These are phyloP conservation scores for Naganishia sp. DNA, from an alignment of 1,284 basidiomycete species.

Conservation along the genomic window DNA sequence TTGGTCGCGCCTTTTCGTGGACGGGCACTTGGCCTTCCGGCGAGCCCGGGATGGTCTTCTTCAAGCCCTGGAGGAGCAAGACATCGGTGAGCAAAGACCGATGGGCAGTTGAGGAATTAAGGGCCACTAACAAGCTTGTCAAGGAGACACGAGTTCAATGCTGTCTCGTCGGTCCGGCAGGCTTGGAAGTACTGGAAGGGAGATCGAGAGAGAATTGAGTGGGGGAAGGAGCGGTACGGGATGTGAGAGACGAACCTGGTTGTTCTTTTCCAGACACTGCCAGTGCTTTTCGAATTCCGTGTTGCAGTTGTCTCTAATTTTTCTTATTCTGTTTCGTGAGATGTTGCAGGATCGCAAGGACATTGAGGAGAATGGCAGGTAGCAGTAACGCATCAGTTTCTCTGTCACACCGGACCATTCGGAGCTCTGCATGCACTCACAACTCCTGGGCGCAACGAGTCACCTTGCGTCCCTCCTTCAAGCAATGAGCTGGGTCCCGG, in stretches of 20 bases:
- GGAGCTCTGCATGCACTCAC: conserved; percentile 60
- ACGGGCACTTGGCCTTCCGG: conserved; percentile 81
- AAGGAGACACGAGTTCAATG: conserved; percentile 93
- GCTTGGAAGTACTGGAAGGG: conserved; percentile 74
- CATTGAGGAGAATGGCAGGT: too few relatives aligned
- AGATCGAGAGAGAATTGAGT: not conserved
- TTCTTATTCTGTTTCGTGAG: conserved; percentile 67
- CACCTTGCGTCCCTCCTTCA: conserved; percentile 93
- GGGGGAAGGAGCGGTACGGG: too few relatives aligned
- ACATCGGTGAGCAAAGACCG: conserved; percentile 14
- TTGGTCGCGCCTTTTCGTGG: conserved; percentile 84
- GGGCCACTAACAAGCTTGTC: conserved; percentile 76
- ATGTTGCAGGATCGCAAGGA: too few relatives aligned
- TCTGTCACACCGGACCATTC: not conserved
- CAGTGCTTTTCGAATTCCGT: conserved; percentile 90
- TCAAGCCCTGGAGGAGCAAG: conserved; percentile 67
- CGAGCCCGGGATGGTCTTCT: conserved; percentile 89
- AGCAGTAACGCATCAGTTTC: too few relatives aligned
- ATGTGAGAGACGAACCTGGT: conserved; percentile 68
- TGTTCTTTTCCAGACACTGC: conserved; percentile 91
- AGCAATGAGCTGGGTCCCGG: conserved; percentile 84
- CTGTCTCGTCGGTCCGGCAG: conserved; percentile 86
- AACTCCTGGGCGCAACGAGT: conserved; percentile 93
- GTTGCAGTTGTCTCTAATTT: conserved; percentile 90
- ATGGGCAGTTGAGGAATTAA: not conserved